Percentiles rank a stretch among this genome's conserved stretches.
Conservation (phyloP, 1,284 basidiomycete species). For the Cryptococcus sp. region DNA sequence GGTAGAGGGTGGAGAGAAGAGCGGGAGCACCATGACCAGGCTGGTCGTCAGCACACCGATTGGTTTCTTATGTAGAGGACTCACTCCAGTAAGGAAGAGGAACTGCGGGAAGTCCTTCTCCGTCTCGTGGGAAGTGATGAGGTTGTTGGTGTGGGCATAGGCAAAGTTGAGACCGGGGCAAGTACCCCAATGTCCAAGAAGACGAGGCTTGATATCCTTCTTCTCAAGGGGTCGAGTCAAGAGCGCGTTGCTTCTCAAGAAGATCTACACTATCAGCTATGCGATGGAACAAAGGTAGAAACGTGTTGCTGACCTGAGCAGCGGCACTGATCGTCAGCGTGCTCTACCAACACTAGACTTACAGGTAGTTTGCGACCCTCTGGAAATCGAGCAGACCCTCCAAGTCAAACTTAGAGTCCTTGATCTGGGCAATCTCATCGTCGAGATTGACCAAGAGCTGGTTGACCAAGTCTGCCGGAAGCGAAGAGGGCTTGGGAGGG, state of each 20-base stretch:
- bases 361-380: constrained; percentile 44
- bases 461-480: constrained; percentile 32
- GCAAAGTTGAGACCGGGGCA: constrained; percentile 65
- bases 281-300: constrained; percentile 1
- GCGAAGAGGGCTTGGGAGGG: constrained; percentile 42
- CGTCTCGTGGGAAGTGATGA: constrained; percentile 50
- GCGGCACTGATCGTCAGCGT: constrained; percentile 5
- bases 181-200: constrained; percentile 53
- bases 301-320: constrained; percentile 8
- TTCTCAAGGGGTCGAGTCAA: constrained; percentile 55
- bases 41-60: no score
- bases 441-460: constrained; percentile 47
- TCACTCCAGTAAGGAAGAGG: constrained; percentile 57
- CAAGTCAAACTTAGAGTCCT: constrained; percentile 35
- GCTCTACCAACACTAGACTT: constrained; percentile 12
- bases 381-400: constrained; percentile 47
- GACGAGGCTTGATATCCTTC: constrained; percentile 67
- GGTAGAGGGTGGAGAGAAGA: constrained; percentile 70
- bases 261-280: constrained; percentile 55
- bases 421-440: constrained; percentile 24
- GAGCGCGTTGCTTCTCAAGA: constrained; percentile 66
- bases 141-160: constrained; percentile 71
- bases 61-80: constrained; percentile 8
- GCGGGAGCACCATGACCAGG: constrained; percentile 76
- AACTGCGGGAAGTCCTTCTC: constrained; percentile 52